These are phyloP conservation scores for Sicyos edulis DNA, from an alignment of 306 rosid genomes.

Conservation along the genomic window DNA sequence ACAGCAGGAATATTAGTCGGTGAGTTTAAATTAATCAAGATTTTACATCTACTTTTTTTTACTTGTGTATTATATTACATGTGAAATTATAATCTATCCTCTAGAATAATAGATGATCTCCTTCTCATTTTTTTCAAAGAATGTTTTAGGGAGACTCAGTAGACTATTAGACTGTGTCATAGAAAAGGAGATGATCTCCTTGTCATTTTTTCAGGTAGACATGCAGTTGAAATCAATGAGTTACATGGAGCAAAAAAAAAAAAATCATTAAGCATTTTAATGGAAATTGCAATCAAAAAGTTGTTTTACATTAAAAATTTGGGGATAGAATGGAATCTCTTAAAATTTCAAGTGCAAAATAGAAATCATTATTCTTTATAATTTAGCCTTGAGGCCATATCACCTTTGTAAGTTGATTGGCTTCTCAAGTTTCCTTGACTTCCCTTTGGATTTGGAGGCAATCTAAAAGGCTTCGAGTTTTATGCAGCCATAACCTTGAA, in stretches of 20 bases:
- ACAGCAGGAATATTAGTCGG: conserved; percentile 98
- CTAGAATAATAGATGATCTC: neutral
- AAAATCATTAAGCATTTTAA: neutral
- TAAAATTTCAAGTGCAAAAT: neutral
- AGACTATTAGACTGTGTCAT: neutral
- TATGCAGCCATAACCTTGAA: neutral
- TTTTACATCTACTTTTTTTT: neutral
- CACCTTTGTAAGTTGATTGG: neutral
- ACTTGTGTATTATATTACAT: neutral
- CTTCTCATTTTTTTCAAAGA: neutral
- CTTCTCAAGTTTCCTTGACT: neutral
- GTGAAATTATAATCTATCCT: neutral
- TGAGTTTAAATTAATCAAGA: conserved; percentile 26
- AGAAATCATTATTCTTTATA: neutral
- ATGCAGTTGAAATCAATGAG: neutral
- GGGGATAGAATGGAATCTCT: neutral
- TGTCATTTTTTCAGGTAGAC: neutral
- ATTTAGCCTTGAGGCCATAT: neutral
- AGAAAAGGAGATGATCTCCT: neutral
- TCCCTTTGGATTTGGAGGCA: neutral
- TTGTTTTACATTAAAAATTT: neutral
- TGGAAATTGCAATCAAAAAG: neutral
- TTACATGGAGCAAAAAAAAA: too few species aligned
- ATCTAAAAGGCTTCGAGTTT: neutral
- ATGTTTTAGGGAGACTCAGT: neutral